phyloP scores from a whole-genome alignment of 257 asterid genomes.

The Lavandula angustifolia region DNA sequence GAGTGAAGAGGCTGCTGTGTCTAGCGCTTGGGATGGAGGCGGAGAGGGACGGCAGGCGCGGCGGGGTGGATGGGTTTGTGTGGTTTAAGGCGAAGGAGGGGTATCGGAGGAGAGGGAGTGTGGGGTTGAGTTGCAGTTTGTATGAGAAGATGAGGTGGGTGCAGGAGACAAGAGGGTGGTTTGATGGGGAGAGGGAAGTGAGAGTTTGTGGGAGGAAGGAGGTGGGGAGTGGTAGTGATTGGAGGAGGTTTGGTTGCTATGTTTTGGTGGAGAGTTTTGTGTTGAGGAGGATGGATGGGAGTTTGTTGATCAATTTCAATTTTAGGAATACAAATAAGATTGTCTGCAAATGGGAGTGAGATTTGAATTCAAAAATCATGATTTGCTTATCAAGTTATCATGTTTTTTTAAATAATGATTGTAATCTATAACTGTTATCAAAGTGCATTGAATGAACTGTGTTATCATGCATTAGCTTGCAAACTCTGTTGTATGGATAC shows the following conservation, averaged over 20 bases:
- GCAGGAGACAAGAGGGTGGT: constrained; percentile 75
- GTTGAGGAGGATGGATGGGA: constrained; percentile 70
- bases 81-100: constrained; percentile 56
- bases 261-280: constrained; percentile 80
- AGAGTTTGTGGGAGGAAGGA: constrained; percentile 54
- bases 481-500: too few species aligned
- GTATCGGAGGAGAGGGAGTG: constrained; percentile 39
- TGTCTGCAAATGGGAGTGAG: constrained; percentile 65
- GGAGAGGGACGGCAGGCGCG: constrained; percentile 43
- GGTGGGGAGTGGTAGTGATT: constrained; percentile 39
- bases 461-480: too few species aligned
- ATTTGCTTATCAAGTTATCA: too few species aligned
- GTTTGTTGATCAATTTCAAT: constrained; percentile 57
- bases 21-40: constrained; percentile 63
- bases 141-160: constrained; percentile 65
- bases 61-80: constrained; percentile 38
- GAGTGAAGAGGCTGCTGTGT: constrained; percentile 54
- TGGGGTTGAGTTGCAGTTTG: constrained; percentile 51
- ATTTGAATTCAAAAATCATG: not conserved
- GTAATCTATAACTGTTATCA: too few species aligned
- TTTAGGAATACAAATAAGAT: constrained; percentile 48
- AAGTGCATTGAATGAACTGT: too few species aligned
- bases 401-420: too few species aligned
- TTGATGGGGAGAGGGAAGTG: constrained; percentile 60
- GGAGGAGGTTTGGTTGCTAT: constrained; percentile 74